phyloP scores from a whole-genome alignment of 345 rosid species.

The Arabis alpina region DNA sequence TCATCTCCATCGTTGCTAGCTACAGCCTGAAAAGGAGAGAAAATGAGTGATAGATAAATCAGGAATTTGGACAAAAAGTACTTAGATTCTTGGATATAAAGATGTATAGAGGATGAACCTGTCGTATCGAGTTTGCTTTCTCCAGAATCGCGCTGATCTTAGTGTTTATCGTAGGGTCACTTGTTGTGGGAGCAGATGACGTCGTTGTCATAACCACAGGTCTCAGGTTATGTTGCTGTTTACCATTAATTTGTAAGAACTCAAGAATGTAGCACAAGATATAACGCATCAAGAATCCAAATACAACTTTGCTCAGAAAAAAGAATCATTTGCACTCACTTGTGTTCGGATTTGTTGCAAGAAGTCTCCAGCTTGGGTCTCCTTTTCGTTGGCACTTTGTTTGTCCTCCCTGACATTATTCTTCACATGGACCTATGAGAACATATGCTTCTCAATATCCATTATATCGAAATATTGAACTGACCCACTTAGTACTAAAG shows the following conservation, averaged over 20 bases:
- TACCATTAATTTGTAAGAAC: background rate
- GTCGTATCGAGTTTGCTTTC: slow-evolving; percentile 97
- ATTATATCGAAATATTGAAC: slow-evolving; percentile 18
- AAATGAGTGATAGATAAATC: background rate
- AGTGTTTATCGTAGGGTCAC: slow-evolving; percentile 54
- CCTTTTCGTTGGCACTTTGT: slow-evolving; percentile 46
- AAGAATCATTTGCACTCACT: slow-evolving; percentile 55
- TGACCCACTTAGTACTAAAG: slow-evolving; percentile 16
- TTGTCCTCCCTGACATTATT: slow-evolving; percentile 50
- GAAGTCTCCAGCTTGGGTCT: slow-evolving; percentile 75
- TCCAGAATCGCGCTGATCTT: slow-evolving; percentile 80
- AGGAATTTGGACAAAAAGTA: background rate
- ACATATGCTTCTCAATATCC: slow-evolving; percentile 28
- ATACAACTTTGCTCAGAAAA: slow-evolving; percentile 6
- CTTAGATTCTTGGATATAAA: background rate
- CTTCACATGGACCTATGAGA: slow-evolving; percentile 52
- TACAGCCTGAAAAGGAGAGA: slow-evolving; percentile 62
- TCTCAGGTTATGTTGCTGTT: slow-evolving; percentile 77
- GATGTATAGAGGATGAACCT: slow-evolving; percentile 49
- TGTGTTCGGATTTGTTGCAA: slow-evolving; percentile 81
- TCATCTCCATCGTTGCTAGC: slow-evolving; percentile 80
- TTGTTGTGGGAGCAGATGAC: slow-evolving; percentile 45
- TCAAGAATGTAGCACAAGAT: slow-evolving; percentile 17
- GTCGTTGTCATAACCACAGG: slow-evolving; percentile 56
- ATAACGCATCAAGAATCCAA: slow-evolving; percentile 26